Base-by-base conservation (phyloP, 176 grass and related monocot genomes). In the Oryza rufipogon region DNA sequence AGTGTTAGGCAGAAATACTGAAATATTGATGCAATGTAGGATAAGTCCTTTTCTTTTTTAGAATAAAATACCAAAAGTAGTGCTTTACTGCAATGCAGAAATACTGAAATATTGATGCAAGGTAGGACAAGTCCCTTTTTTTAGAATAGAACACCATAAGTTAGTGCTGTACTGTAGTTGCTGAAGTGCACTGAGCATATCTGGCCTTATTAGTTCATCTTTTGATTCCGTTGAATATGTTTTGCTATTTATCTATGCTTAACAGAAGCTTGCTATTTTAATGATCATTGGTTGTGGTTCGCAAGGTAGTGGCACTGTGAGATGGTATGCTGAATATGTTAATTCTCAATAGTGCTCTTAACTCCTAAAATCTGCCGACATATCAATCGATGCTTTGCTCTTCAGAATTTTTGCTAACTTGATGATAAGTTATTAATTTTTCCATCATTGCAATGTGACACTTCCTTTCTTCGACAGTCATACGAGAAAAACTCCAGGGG, bases 401-500 rank as follows among this genome's bases (percentile, higher is more conserved):
- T 79, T 63, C 73, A 28, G 19, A 28, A 71, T 25, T 87, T 76
- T 20, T 45, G 39, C 13, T n/a, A 70, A 44, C 39, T 78, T 83
- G 22, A 67, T 81, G 76, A 49, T 64, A 66, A 44, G 48, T 63
- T n/a, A 63, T 63, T 63, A 63, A 23, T n/a, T 88, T 72, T 2
- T 83, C 8, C 44, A 15, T 46, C 3, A 7, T 91, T 51, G 7
- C 11, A 61, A 30, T 70, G 58, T 78, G 66, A 36, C 15, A 64
- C 22, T 66, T 56, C 12, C 45, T 69, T 19, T 47, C 61, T 69
- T 90, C 17, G 17, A 46, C 84, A 98, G 96, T 89, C 83, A 78
- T 93, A 89, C 83, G 93, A 95, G 52, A 61, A 58, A 84, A 98
- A 98, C 81, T 91, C 91, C 15, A 98, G 96, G 70, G 96, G 93